These are phyloP conservation scores for Toxoplasma gondii DNA, from an alignment of 169 alveolate species.

Conservation along the genomic window DNA sequence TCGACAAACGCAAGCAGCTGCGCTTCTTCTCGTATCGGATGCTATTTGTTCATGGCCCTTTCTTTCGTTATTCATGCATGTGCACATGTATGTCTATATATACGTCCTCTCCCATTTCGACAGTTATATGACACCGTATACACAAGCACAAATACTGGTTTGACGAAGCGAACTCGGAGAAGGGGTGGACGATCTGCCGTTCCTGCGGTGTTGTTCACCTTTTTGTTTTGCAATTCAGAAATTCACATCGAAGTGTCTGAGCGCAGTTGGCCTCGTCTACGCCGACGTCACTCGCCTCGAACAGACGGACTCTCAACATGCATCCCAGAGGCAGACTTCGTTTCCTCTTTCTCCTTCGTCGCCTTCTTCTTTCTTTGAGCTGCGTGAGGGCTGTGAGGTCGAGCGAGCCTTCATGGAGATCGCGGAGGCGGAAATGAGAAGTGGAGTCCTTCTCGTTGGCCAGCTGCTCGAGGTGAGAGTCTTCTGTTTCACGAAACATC, in stretches of 20 bases:
- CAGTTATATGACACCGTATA: background rate
- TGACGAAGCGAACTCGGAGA: background rate
- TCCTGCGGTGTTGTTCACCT: background rate
- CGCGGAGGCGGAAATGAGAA: conserved; percentile 37
- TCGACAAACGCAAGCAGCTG: too few relatives aligned
- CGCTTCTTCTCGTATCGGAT: too few relatives aligned
- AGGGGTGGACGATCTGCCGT: too few relatives aligned
- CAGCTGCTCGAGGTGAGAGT: conserved; percentile 4
- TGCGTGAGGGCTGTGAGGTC: background rate
- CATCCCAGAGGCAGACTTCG: background rate
- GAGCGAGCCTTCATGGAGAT: background rate
- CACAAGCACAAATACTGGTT: background rate
- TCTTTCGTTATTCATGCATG: background rate
- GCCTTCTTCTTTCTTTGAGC: background rate
- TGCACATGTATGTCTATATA: too few relatives aligned
- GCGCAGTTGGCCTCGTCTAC: conserved; percentile 5
- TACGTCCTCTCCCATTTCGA: background rate
- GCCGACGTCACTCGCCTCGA: conserved; percentile 13
- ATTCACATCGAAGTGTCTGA: background rate
- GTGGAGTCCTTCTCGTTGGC: background rate
- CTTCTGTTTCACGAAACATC: background rate
- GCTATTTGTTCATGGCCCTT: background rate
- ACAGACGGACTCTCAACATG: conserved; percentile 4
- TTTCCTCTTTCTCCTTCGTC: background rate
- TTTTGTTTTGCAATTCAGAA: background rate